These are phyloP conservation scores for Psilocybe sp. DNA, from an alignment of 768 basidiomycete genomes.

Conservation along the genomic window DNA sequence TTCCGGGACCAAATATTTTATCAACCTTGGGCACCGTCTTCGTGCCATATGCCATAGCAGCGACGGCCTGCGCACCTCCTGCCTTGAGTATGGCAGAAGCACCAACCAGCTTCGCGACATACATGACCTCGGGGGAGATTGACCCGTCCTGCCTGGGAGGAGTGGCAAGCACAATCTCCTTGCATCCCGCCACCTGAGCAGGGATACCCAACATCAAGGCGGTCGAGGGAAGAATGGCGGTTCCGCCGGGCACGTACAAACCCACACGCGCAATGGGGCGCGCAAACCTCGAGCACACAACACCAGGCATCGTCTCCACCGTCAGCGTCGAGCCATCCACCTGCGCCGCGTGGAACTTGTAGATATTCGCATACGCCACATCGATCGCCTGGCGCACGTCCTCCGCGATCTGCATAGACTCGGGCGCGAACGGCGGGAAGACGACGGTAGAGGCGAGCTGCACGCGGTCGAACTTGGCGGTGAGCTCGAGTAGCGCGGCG, in stretches of 20 bases:
- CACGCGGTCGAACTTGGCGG: constrained; percentile 91
- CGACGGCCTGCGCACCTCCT: constrained; percentile 94
- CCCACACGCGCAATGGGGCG: constrained; percentile 95
- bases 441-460: constrained; percentile 66
- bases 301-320: constrained; percentile 98
- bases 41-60: constrained; percentile 96
- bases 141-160: constrained; percentile 93
- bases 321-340: constrained; percentile 63
- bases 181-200: constrained; percentile 95
- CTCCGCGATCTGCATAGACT: constrained; percentile 57
- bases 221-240: constrained; percentile 93
- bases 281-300: constrained; percentile 92
- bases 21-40: constrained; percentile 95
- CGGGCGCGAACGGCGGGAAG: constrained; percentile 74
- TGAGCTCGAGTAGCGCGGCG: constrained; percentile 79
- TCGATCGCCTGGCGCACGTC: constrained; percentile 82
- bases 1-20: constrained; percentile 99
- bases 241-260: constrained; percentile 96
- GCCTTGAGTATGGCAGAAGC: constrained; percentile 90
- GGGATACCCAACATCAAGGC: constrained; percentile 98
- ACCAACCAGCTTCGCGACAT: constrained; percentile 89
- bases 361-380: constrained; percentile 86
- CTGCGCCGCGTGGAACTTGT: constrained; percentile 90
- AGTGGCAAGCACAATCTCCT: constrained; percentile 88
- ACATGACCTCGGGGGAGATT: constrained; percentile 96